A percentile compares a stretch with the other conserved stretches of the same genome.
These are phyloP conservation scores for Ceratocystiopsis minuta DNA, from an alignment of 2,329 filamentous ascomycete species.

Conservation along the genomic window DNA sequence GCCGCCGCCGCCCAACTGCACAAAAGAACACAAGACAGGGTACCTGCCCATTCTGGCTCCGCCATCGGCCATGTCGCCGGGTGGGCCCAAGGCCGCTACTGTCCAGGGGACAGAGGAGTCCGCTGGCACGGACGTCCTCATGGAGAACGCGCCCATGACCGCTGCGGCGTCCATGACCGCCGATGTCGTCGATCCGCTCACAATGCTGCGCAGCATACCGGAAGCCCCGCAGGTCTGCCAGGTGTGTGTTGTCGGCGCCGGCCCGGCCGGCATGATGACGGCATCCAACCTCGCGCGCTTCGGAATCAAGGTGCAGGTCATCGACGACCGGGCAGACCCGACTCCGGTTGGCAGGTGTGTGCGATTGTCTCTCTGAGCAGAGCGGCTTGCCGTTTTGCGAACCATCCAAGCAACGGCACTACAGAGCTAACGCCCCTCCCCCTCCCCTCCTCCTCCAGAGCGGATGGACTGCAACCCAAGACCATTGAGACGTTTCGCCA, in stretches of 20 bases:
- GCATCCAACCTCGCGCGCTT: conserved; percentile 30
- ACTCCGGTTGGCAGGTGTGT: conserved; percentile 25
- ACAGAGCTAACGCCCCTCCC: too few relatives aligned
- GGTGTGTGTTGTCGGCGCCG: conserved; percentile 33
- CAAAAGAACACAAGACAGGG: too few relatives aligned
- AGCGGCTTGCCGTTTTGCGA: too few relatives aligned
- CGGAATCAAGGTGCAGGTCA: conserved; percentile 35
- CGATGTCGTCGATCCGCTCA: conserved; percentile 25
- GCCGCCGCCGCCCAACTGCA: too few relatives aligned
- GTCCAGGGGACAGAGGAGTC: too few relatives aligned
- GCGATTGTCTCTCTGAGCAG: too few relatives aligned
- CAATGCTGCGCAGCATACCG: conserved; percentile 24
- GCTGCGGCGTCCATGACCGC: conserved; percentile 15
- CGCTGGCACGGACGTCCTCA: conserved; percentile 8
- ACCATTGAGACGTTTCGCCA: conserved; percentile 61
- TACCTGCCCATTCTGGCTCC: too few relatives aligned
- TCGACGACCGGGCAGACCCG: conserved; percentile 39
- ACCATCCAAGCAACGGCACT: too few relatives aligned
- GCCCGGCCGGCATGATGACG: conserved; percentile 36
- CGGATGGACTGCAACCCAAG: conserved; percentile 60
- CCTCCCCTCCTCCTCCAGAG: too few relatives aligned
- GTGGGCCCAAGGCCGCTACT: too few relatives aligned
- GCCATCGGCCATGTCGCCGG: too few relatives aligned
- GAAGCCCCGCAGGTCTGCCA: conserved; percentile 12
- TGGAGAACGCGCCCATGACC: conserved; percentile 12